Conservation (phyloP, 2,329 filamentous ascomycete species). For the Fusarium napiforme region DNA sequence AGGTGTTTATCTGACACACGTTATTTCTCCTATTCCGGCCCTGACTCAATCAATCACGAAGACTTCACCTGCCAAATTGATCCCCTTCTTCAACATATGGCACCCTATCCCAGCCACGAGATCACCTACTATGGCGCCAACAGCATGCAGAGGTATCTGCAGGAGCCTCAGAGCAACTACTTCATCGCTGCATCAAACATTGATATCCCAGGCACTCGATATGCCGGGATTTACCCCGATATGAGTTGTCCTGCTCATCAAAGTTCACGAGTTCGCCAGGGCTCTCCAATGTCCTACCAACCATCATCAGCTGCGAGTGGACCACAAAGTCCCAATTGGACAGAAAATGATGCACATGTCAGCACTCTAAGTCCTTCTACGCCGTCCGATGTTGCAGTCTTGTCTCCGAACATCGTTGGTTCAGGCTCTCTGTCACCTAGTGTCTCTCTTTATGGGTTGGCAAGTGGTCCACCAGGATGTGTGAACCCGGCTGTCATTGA, state of each 20-base stretch:
- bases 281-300: slow-evolving; percentile 35
- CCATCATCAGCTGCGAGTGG: slow-evolving; percentile 28
- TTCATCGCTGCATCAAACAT: neutral
- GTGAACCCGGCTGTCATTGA: slow-evolving; percentile 35
- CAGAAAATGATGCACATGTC: slow-evolving; percentile 27
- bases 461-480: slow-evolving; percentile 14
- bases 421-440: slow-evolving; percentile 23
- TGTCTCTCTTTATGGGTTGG: slow-evolving; percentile 21
- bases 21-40: neutral
- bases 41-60: neutral
- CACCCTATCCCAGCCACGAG: neutral
- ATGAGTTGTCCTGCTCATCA: slow-evolving; percentile 2
- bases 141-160: slow-evolving; percentile 33
- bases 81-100: slow-evolving; percentile 15
- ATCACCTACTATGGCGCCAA: neutral
- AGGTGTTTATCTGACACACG: neutral
- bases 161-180: slow-evolving; percentile 14
- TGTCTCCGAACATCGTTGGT: slow-evolving; percentile 18
- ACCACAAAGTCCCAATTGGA: slow-evolving; percentile 32
- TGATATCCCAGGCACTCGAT: neutral
- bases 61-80: slow-evolving; percentile 23
- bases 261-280: slow-evolving; percentile 11
- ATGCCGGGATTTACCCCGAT: neutral
- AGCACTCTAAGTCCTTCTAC: slow-evolving; percentile 32
- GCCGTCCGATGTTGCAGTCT: slow-evolving; percentile 24